Conservation (phyloP, 352 stramenopile genomes). For the Globisporangium parvum region DNA sequence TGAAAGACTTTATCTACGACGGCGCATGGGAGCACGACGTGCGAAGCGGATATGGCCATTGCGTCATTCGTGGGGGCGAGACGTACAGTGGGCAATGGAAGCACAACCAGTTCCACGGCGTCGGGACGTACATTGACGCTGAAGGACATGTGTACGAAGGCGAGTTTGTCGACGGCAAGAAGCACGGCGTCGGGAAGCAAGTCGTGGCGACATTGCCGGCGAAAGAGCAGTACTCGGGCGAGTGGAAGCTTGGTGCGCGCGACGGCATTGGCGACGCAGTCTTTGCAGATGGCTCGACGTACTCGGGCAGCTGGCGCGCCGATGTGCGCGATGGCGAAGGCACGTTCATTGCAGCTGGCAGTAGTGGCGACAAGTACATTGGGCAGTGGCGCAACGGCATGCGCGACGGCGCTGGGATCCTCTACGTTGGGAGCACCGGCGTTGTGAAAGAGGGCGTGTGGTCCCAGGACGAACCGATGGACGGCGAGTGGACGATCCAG, state of each 20-base stretch:
- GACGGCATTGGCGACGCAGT: constrained; percentile 52
- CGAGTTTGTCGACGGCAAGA: constrained; percentile 68
- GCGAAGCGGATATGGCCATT: constrained; percentile 65
- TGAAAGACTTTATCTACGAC: constrained; percentile 81
- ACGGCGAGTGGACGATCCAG: constrained; percentile 73
- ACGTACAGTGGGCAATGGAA: constrained; percentile 73
- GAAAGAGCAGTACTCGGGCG: constrained; percentile 53
- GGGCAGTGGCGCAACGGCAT: constrained; percentile 57
- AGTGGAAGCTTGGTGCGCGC: constrained; percentile 49
- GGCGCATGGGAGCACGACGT: constrained; percentile 56
- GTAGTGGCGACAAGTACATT: constrained; percentile 50
- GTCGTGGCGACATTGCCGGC: constrained; percentile 10
- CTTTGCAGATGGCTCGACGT: constrained; percentile 47
- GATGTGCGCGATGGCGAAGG: constrained; percentile 61
- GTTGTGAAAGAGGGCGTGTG: constrained; percentile 68
- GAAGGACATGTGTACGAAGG: constrained; percentile 80
- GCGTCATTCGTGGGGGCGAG: constrained; percentile 67
- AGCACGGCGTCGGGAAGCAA: constrained; percentile 68
- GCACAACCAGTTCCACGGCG: constrained; percentile 70
- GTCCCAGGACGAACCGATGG: constrained; percentile 42
- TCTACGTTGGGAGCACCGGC: constrained; percentile 36
- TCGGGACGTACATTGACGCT: constrained; percentile 73
- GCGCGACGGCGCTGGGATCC: constrained; percentile 43
- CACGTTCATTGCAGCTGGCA: constrained; percentile 23
- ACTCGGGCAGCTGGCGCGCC: constrained; percentile 49